Evolutionary conservation across 2,329 filamentous ascomycete genomes (phyloP).

Genomic region (Aspergillus spinulosporus): DNA sequence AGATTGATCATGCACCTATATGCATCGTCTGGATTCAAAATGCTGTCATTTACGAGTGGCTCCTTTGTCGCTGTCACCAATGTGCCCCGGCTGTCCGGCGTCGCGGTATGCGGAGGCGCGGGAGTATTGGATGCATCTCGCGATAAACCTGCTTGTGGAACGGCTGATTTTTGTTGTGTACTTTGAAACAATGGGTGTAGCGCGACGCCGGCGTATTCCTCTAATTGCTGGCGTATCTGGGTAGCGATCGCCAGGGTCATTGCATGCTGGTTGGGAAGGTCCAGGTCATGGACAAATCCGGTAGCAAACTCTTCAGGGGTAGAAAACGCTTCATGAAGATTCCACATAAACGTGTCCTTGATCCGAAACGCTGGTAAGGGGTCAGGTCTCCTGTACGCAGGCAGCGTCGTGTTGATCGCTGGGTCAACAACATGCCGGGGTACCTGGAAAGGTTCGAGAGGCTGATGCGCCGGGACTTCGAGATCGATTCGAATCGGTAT

Average conservation of each 20-base stretch:
- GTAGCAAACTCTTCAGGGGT: slow-evolving; percentile 97
- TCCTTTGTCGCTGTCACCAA: slow-evolving; percentile 36
- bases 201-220: slow-evolving; percentile 93
- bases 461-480: slow-evolving; percentile 73
- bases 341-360: slow-evolving; percentile 97
- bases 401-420: slow-evolving; percentile 63
- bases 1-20: slow-evolving; percentile 91
- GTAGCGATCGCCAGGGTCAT: slow-evolving; percentile 81
- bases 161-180: slow-evolving; percentile 29
- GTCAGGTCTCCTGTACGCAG: slow-evolving; percentile 78
- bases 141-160: slow-evolving; percentile 42
- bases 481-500: slow-evolving; percentile 97
- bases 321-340: slow-evolving; percentile 88
- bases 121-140: slow-evolving; percentile 57
- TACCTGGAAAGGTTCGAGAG: slow-evolving; percentile 49
- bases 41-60: slow-evolving; percentile 61
- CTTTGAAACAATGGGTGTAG: slow-evolving; percentile 86
- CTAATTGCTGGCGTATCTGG: slow-evolving; percentile 90
- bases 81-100: slow-evolving; percentile 57
- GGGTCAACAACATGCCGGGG: slow-evolving; percentile 45
- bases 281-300: slow-evolving; percentile 84
- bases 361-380: slow-evolving; percentile 80
- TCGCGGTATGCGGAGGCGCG: slow-evolving; percentile 49
- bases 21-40: slow-evolving; percentile 86
- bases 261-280: slow-evolving; percentile 72